These are phyloP conservation scores for Leccinum fibrillosum DNA, from an alignment of 768 basidiomycete genomes.

Conservation along the genomic window DNA sequence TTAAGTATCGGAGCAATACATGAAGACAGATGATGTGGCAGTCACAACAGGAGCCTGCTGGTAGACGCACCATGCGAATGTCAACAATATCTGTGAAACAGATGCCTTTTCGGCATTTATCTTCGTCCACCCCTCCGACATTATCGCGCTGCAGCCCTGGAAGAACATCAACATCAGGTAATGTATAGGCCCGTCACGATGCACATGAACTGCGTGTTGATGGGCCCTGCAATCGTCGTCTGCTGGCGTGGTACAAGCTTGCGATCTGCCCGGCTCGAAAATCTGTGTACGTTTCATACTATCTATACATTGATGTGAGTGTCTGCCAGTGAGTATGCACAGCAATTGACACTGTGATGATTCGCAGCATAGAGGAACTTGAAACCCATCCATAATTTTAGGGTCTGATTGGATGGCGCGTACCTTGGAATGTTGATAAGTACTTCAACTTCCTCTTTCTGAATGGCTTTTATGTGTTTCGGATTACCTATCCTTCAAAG, in stretches of 20 bases:
- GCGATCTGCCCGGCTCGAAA: too few species aligned
- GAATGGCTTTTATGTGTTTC: too few species aligned
- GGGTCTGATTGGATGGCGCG: too few species aligned
- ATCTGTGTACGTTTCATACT: neutral
- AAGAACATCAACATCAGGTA: neutral
- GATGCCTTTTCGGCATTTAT: too few species aligned
- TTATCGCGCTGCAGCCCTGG: neutral
- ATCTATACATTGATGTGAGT: too few species aligned
- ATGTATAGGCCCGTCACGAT: neutral
- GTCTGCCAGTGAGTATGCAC: neutral
- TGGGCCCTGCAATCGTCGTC: neutral
- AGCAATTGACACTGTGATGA: neutral
- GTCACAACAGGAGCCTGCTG: neutral
- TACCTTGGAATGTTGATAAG: too few species aligned
- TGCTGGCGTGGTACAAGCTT: neutral
- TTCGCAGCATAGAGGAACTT: neutral
- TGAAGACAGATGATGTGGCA: neutral
- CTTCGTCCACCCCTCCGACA: neutral
- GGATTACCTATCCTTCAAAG: too few species aligned
- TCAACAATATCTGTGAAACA: too few species aligned
- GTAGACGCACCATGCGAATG: too few species aligned
- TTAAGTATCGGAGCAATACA: neutral
- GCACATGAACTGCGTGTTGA: neutral
- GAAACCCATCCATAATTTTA: neutral
- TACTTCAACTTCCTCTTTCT: too few species aligned